These are phyloP conservation scores for Monosporascus cannonballus DNA, from an alignment of 2,329 filamentous ascomycete species.

Conservation along the genomic window DNA sequence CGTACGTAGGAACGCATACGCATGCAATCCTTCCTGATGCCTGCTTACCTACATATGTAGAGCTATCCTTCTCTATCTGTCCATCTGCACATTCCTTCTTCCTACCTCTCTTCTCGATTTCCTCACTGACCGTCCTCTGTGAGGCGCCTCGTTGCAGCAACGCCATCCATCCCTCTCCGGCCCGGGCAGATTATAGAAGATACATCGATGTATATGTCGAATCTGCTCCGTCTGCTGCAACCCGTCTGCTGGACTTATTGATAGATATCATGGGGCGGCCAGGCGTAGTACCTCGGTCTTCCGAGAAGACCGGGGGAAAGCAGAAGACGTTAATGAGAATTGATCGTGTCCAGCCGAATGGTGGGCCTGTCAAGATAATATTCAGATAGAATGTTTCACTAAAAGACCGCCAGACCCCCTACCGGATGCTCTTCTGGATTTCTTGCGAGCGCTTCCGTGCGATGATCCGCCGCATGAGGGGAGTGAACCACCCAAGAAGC, in stretches of 20 bases:
- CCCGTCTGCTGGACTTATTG: too few species aligned
- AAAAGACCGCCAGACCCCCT: neutral
- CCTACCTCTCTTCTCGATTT: neutral
- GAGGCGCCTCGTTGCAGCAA: neutral
- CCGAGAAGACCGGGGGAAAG: neutral
- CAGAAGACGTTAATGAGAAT: neutral
- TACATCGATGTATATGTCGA: neutral
- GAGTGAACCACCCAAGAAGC: slow-evolving; percentile 14
- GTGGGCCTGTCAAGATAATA: neutral
- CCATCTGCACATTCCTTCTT: neutral
- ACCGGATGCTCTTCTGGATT: slow-evolving; percentile 2
- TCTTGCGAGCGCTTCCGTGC: neutral
- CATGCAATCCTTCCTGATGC: neutral
- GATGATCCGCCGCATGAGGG: neutral
- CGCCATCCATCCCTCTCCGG: neutral
- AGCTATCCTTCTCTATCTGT: neutral
- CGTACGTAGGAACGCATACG: too few species aligned
- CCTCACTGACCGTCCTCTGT: neutral
- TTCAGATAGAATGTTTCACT: neutral
- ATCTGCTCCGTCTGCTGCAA: neutral
- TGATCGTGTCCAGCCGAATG: neutral
- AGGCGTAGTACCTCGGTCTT: neutral
- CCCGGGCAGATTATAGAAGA: neutral
- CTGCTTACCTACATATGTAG: neutral
- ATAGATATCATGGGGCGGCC: neutral